These are phyloP conservation scores for Viola odorata DNA, from an alignment of 345 rosid species.

Conservation along the genomic window DNA sequence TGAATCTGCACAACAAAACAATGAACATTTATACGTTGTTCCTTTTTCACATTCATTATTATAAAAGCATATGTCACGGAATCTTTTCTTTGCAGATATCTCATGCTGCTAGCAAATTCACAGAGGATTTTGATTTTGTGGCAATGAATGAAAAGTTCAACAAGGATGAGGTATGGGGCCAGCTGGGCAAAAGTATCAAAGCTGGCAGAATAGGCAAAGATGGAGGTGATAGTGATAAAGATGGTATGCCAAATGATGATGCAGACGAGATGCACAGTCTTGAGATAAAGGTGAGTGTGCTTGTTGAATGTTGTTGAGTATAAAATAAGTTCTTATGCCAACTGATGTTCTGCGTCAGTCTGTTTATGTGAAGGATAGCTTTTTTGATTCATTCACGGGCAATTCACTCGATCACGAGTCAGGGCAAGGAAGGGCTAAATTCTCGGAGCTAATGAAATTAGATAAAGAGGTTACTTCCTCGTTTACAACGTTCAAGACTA, in stretches of 20 bases:
- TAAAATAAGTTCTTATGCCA: neutral
- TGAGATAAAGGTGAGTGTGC: neutral
- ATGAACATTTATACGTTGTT: no score
- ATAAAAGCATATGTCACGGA: no score
- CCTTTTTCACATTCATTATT: no score
- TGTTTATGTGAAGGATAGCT: constrained; percentile 76
- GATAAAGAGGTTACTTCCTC: constrained; percentile 58
- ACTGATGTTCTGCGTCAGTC: constrained; percentile 31
- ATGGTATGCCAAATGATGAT: neutral
- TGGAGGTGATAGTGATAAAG: neutral
- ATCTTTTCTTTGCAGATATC: no score
- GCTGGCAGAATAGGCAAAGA: no score
- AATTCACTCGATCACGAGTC: constrained; percentile 34
- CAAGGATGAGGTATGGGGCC: no score
- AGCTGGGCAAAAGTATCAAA: no score
- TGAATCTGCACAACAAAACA: no score
- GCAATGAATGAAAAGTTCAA: no score
- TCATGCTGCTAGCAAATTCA: no score
- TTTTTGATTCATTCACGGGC: constrained; percentile 65
- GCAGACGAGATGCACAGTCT: neutral
- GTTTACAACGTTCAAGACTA: neutral
- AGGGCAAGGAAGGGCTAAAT: constrained; percentile 54
- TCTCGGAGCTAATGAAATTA: constrained; percentile 69
- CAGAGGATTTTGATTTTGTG: no score
- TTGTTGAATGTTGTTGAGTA: neutral